phyloP scores from a whole-genome alignment of 2,329 filamentous ascomycete species.

The Penicillium paneum region DNA sequence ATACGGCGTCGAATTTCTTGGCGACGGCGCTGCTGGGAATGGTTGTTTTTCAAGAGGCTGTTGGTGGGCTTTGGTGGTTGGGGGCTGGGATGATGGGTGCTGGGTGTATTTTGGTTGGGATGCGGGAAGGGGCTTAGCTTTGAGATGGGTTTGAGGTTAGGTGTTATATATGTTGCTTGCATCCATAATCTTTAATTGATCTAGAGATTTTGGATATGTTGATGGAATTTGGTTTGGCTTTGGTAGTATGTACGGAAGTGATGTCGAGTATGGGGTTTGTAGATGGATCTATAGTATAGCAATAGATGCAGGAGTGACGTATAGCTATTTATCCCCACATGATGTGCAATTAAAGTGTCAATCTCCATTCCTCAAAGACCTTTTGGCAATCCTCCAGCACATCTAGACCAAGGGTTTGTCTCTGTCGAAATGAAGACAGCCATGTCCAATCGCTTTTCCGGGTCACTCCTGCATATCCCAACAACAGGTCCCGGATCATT shows the following conservation, averaged over 20 bases:
- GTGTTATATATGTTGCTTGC: neutral
- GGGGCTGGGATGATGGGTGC: constrained; percentile 59
- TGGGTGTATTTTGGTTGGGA: constrained; percentile 62
- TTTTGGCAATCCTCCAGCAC: constrained; percentile 11
- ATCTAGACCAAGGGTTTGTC: constrained; percentile 13
- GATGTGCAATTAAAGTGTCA: neutral
- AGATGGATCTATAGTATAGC: neutral
- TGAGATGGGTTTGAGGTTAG: neutral
- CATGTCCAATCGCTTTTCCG: constrained; percentile 19
- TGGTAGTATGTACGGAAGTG: neutral
- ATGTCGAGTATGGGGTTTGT: neutral
- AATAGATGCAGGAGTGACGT: no score
- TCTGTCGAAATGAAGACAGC: constrained; percentile 14
- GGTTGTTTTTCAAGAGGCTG: constrained; percentile 55
- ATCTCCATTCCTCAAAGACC: constrained; percentile 2
- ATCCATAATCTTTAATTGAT: neutral
- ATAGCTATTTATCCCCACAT: neutral
- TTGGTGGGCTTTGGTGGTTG: constrained; percentile 60
- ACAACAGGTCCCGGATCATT: constrained; percentile 10
- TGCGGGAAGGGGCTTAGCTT: constrained; percentile 48
- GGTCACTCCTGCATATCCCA: constrained; percentile 15
- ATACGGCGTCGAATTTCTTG: constrained; percentile 63
- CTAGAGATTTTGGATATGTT: neutral
- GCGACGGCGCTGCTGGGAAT: constrained; percentile 59
- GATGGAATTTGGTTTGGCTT: constrained; percentile 3